Conservation (phyloP, 2,329 filamentous ascomycete genomes). For the Hypoxylon sp. region DNA sequence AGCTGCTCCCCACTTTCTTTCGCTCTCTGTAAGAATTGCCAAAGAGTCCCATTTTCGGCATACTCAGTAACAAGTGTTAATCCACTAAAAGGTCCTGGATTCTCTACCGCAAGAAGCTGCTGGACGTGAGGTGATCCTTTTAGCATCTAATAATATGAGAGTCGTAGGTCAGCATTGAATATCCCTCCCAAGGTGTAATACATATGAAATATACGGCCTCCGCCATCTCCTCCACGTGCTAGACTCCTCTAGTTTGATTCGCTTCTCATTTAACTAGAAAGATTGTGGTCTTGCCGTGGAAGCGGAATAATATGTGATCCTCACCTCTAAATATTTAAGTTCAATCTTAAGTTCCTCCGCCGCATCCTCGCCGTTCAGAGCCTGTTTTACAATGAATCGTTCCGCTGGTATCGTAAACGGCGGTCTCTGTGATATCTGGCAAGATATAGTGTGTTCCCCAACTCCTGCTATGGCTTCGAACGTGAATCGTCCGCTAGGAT, state of each 20-base stretch:
- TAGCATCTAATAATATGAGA: background rate
- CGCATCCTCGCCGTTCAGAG: background rate
- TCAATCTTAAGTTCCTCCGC: background rate
- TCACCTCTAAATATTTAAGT: background rate
- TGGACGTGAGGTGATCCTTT: background rate
- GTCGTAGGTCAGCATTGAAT: background rate
- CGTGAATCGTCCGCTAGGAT: too few species aligned
- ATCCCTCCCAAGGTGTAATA: background rate
- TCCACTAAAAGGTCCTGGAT: too few species aligned
- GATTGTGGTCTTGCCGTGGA: background rate
- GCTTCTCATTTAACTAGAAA: background rate
- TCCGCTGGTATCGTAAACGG: background rate
- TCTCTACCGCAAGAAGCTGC: too few species aligned
- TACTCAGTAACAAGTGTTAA: background rate
- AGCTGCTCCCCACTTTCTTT: background rate
- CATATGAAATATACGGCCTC: background rate
- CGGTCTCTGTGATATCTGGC: background rate
- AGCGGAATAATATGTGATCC: slow-evolving; percentile 1
- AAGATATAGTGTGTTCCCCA: background rate
- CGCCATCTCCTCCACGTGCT: background rate
- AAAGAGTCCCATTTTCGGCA: background rate
- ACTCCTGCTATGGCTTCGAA: background rate
- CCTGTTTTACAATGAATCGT: background rate
- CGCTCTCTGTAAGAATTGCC: background rate
- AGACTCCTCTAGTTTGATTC: background rate